A percentile compares a stretch with the other conserved stretches of the same genome.
Conservation (phyloP, 1,284 basidiomycete genomes). For the Abortiporus biennis region DNA sequence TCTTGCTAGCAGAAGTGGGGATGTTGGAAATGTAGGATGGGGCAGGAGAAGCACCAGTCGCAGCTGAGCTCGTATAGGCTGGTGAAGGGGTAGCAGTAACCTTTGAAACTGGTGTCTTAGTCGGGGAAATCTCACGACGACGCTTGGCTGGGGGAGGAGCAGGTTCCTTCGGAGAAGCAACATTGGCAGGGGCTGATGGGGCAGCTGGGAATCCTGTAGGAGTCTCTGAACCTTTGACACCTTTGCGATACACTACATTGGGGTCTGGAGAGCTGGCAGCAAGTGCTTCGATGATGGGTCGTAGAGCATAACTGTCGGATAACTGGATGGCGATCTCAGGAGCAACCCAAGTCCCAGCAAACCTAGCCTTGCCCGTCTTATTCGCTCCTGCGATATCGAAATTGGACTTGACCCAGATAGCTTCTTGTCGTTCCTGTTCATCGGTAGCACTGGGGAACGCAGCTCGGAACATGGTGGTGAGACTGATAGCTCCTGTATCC, state of each 20-base stretch:
- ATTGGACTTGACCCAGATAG: slow-evolving; percentile 78
- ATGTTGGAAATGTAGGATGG: slow-evolving; percentile 12
- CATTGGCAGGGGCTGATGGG: slow-evolving; percentile 25
- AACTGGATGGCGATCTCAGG: slow-evolving; percentile 65
- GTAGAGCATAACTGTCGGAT: slow-evolving; percentile 56
- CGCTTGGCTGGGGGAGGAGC: slow-evolving; percentile 49
- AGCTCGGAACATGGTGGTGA: slow-evolving; percentile 97
- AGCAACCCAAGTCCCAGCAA: slow-evolving; percentile 90
- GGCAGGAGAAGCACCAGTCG: slow-evolving; percentile 9
- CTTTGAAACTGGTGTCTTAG: slow-evolving; percentile 18
- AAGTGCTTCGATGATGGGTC: slow-evolving; percentile 57
- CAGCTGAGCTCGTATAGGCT: neutral
- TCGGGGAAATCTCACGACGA: slow-evolving; percentile 55
- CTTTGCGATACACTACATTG: slow-evolving; percentile 68
- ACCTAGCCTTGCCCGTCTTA: slow-evolving; percentile 69
- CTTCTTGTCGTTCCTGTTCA: slow-evolving; percentile 77
- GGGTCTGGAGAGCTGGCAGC: slow-evolving; percentile 77
- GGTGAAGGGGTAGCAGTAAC: slow-evolving; percentile 2
- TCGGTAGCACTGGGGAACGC: slow-evolving; percentile 87
- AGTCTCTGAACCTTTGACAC: slow-evolving; percentile 21
- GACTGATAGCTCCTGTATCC: slow-evolving; percentile 92
- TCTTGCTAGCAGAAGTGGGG: slow-evolving; percentile 6
- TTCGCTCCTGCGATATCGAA: slow-evolving; percentile 82
- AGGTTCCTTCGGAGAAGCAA: slow-evolving; percentile 22
- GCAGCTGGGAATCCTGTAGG: slow-evolving; percentile 25